phyloP scores from a whole-genome alignment of 225 moss, liverwort and hornwort genomes.

The Physcomitrium patens region DNA sequence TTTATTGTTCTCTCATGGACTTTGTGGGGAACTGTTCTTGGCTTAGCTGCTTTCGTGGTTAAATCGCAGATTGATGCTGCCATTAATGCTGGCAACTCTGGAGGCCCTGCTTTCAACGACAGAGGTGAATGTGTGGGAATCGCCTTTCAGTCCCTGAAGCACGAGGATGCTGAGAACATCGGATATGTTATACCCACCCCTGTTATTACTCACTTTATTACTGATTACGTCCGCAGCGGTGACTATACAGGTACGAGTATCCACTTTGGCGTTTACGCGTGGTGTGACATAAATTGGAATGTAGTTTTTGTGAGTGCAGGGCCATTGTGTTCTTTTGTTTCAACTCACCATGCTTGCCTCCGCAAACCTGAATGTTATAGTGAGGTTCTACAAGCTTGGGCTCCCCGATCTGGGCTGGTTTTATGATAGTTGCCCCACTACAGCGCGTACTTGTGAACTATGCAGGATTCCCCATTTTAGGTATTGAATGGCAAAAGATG shows the following conservation, averaged over 20 bases:
- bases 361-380: background rate
- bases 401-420: background rate
- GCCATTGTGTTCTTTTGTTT: background rate
- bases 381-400: background rate
- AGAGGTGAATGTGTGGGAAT: constrained; percentile 99
- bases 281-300: background rate
- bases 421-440: background rate
- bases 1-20: background rate
- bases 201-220: constrained; percentile 95
- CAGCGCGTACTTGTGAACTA: constrained; percentile 19
- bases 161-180: constrained; percentile 99
- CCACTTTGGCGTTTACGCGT: background rate
- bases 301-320: background rate
- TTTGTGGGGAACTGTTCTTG: constrained; percentile 23
- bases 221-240: constrained; percentile 84
- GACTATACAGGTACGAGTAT: constrained; percentile 82
- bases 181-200: constrained; percentile 99
- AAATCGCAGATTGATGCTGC: constrained; percentile 93
- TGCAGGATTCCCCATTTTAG: constrained; percentile 94
- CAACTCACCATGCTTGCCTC: constrained; percentile 17
- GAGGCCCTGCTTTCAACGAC: constrained; percentile 97
- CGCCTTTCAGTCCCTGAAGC: constrained; percentile 97
- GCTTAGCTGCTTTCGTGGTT: constrained; percentile 12
- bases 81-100: constrained; percentile 98
- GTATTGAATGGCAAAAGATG: constrained; percentile 99